Evolutionary conservation across 495 filamentous ascomycete genomes (phyloP).

Genomic region (Lepraria neglecta): DNA sequence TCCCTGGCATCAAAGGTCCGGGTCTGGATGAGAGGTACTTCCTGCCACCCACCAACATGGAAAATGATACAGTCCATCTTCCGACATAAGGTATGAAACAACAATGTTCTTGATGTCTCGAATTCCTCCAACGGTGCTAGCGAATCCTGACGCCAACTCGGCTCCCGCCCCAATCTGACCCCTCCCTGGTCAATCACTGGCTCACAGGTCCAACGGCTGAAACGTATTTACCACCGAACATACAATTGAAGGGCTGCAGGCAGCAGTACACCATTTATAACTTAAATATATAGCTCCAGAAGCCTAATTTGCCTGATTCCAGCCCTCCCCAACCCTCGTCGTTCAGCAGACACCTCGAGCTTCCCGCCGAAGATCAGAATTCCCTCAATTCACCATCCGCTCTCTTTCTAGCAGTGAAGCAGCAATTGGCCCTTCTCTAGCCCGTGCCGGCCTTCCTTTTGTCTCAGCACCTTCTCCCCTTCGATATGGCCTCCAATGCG

Average conservation of each 20-base stretch:
- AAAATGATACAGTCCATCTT: too few species aligned
- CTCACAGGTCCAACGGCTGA: not conserved
- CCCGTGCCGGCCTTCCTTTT: not conserved
- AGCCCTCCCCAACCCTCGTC: too few species aligned
- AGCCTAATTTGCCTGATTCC: too few species aligned
- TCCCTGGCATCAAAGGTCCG: too few species aligned
- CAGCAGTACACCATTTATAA: not conserved
- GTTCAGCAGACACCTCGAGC: too few species aligned
- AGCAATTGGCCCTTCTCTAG: not conserved
- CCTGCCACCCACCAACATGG: too few species aligned
- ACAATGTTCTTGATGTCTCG: too few species aligned
- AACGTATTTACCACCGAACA: not conserved
- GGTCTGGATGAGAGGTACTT: too few species aligned
- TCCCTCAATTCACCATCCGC: too few species aligned
- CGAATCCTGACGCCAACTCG: not conserved
- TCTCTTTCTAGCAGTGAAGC: not conserved
- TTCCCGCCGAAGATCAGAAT: too few species aligned
- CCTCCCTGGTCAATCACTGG: not conserved
- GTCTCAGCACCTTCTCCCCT: not conserved
- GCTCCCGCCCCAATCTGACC: slow-evolving; percentile 12
- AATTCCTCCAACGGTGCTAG: not conserved
- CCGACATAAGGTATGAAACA: too few species aligned
- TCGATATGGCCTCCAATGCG: slow-evolving; percentile 6
- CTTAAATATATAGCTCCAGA: not conserved
- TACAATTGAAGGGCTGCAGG: not conserved